Evolutionary conservation across 371 early-diverging fungal genomes (phyloP).

Genomic region (Rhizopus stolonifer): DNA sequence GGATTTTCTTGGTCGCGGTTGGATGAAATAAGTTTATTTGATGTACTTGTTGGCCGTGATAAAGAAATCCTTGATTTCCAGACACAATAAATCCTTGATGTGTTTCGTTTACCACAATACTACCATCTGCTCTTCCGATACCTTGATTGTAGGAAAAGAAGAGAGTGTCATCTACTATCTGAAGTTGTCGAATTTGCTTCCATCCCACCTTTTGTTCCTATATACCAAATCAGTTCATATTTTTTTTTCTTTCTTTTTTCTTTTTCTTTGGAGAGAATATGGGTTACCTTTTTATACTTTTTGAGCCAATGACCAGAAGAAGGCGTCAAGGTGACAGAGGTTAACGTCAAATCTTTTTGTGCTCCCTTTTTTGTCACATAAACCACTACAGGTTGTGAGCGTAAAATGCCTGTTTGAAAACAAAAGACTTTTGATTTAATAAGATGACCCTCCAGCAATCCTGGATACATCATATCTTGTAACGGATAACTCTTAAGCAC

Average conservation of each 20-base stretch:
- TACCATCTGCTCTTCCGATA: neutral
- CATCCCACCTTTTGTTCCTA: neutral
- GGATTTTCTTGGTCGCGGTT: constrained; percentile 8
- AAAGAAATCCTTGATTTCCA: neutral
- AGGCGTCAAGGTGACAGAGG: neutral
- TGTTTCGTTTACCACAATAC: neutral
- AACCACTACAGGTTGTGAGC: constrained; percentile 11
- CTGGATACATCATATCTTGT: constrained; percentile 10
- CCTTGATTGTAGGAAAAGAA: neutral
- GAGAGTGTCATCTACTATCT: neutral
- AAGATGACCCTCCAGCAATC: no score
- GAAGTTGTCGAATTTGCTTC: neutral
- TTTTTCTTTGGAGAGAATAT: no score
- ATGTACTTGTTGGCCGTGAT: constrained; percentile 4
- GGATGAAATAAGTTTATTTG: constrained; percentile 5
- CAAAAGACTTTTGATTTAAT: constrained; percentile 6
- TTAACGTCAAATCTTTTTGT: neutral
- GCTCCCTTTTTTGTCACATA: constrained; percentile 8
- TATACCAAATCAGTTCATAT: no score
- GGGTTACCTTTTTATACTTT: no score
- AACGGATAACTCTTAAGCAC: constrained; percentile 1
- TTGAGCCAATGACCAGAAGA: neutral
- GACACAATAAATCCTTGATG: constrained; percentile 1
- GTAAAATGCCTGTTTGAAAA: constrained; percentile 15
- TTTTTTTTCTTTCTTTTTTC: neutral